A percentile compares a stretch with the other conserved stretches of the same genome.
These are phyloP conservation scores for Nemania serpens DNA, from an alignment of 2,329 filamentous ascomycete species.

Conservation along the genomic window DNA sequence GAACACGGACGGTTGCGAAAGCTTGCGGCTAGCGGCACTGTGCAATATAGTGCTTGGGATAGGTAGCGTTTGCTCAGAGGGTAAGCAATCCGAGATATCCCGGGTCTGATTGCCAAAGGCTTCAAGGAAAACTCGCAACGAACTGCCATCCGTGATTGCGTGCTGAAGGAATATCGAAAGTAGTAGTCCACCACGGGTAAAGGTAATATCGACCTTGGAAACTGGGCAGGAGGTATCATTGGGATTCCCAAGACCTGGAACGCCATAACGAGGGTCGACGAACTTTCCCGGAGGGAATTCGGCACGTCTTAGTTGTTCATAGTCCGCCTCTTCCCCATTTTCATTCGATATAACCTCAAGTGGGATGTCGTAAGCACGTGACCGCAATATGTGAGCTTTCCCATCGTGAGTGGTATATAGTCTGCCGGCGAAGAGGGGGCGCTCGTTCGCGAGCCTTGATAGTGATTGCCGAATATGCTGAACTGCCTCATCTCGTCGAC, in stretches of 20 bases:
- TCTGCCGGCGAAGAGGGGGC: conserved; percentile 40
- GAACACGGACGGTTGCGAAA: conserved; percentile 30
- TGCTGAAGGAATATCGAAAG: conserved; percentile 50
- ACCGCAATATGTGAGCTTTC: conserved; percentile 34
- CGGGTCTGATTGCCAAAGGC: conserved; percentile 45
- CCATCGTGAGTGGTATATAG: conserved; percentile 35
- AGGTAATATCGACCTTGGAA: conserved; percentile 45
- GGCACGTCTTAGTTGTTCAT: conserved; percentile 33
- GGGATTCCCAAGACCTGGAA: conserved; percentile 31
- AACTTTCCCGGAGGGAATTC: conserved; percentile 40
- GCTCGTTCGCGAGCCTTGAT: conserved; percentile 36
- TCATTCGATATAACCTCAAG: conserved; percentile 30
- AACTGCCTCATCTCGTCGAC: conserved; percentile 30
- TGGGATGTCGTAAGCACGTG: conserved; percentile 37
- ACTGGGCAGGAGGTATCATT: conserved; percentile 42
- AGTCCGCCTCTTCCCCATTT: conserved; percentile 28
- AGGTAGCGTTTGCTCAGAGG: conserved; percentile 39
- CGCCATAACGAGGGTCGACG: conserved; percentile 33
- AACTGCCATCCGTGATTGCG: conserved; percentile 48
- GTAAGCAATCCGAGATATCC: conserved; percentile 31
- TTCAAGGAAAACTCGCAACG: conserved; percentile 46
- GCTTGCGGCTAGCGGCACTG: conserved; percentile 28
- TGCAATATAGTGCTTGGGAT: conserved; percentile 21
- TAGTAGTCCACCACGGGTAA: conserved; percentile 47
- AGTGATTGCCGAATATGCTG: conserved; percentile 37